Base-by-base conservation (phyloP, 257 asterid genomes). In the Solanum tarapatanum region DNA sequence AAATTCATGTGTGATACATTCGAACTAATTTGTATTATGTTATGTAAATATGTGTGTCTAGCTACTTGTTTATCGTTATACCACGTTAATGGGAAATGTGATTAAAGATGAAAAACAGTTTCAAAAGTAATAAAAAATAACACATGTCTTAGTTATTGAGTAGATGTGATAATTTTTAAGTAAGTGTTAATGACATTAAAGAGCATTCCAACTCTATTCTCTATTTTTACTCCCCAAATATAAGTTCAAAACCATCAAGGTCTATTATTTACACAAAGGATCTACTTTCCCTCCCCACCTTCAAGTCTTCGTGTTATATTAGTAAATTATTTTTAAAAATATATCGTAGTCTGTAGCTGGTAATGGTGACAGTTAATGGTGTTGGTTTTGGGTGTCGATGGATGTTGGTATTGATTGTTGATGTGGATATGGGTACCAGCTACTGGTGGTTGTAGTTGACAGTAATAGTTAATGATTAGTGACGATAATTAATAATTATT, bases 311-410 rank as follows among this genome's bases (percentile, higher is more conserved):
- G 1, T 16, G 62, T 51, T 51, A 51, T 13, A 2, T 14, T 28
- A 8, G 8, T 32, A 32, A 32, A 32, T 32, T 32, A 32, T 32
- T 32, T 32, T 28, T 28, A 28, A 28, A 28, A 28, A 28, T 28
- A 28, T 28, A 28, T 28, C 0, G 37, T 68, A 26, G 39, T 36
- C 39, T 37, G 41, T 37, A 39, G 32, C 6, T 69, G 76, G 37
- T 28, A n/a, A 4, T 69, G 3, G 3, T 0, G 10, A 30, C 0
- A 0, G 5, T 28, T 28, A 69, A 6, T 14, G 23, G 0, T 69
- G 23, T 2, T 69, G 0, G 5, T 28, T 69, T 28, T 28, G 37
- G 6, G 37, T 28, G 23, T 7, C 11, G n/a, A 69, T 28, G 1
- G 23, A 13, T 69, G 11, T 16, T 28, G 76, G 37, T 28, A 4